Percentiles rank a stretch among this genome's conserved stretches.
phyloP scores from a whole-genome alignment of 495 filamentous ascomycete species.

The Hyaloscypha variabilis region DNA sequence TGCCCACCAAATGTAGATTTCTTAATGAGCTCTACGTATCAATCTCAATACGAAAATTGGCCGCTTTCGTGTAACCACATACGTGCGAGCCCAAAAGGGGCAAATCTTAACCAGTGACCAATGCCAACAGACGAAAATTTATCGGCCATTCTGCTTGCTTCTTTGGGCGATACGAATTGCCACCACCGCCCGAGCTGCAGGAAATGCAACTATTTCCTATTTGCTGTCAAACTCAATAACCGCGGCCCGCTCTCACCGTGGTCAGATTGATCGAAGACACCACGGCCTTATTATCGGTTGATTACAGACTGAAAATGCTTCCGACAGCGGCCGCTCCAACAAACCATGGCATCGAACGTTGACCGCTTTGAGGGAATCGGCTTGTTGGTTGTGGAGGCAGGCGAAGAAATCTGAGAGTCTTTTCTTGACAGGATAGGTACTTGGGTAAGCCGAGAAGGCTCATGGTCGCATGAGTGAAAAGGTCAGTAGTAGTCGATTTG shows the following conservation, averaged over 20 bases:
- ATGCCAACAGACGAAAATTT: background rate
- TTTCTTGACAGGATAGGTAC: background rate
- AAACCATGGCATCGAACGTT: background rate
- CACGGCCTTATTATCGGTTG: background rate
- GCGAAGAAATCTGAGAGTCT: background rate
- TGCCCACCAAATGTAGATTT: background rate
- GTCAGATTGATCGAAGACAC: background rate
- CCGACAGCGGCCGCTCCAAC: background rate
- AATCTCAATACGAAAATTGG: background rate
- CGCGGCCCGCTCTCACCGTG: background rate
- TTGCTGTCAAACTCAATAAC: background rate
- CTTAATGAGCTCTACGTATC: background rate
- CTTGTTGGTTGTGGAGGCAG: background rate
- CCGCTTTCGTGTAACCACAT: background rate
- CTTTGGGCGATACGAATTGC: conserved; percentile 6
- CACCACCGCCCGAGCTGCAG: conserved; percentile 5
- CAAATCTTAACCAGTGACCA: background rate
- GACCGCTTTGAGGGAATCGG: background rate
- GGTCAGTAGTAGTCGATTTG: background rate
- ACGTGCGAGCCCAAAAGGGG: background rate
- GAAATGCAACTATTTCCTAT: background rate
- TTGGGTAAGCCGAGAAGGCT: background rate
- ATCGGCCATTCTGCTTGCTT: conserved; percentile 5
- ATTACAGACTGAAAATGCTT: conserved; percentile 1
- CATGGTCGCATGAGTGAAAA: background rate